Evolutionary conservation across 2,329 filamentous ascomycete genomes (phyloP).

Genomic region (Colletotrichum endophyticum): DNA sequence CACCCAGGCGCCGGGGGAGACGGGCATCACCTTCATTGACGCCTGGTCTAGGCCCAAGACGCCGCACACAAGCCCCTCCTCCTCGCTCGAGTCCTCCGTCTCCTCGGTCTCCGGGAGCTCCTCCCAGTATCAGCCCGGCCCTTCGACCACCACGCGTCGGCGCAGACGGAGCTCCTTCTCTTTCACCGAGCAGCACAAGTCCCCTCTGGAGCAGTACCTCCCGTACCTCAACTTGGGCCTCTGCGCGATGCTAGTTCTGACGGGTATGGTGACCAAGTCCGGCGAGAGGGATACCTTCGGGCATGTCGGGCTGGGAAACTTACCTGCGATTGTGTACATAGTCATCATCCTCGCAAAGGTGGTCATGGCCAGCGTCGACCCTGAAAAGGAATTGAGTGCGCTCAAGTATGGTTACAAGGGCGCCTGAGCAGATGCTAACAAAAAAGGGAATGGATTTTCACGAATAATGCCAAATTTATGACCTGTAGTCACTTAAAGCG

Average conservation of each 20-base stretch:
- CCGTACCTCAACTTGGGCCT: slow-evolving; percentile 65
- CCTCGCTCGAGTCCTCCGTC: background rate
- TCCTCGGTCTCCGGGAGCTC: slow-evolving; percentile 10
- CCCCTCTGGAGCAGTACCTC: slow-evolving; percentile 62
- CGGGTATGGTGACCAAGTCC: slow-evolving; percentile 40
- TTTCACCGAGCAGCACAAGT: slow-evolving; percentile 23
- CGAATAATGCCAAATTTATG: slow-evolving; percentile 12
- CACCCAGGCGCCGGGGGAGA: slow-evolving; percentile 57
- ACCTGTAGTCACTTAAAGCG: background rate
- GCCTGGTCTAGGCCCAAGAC: slow-evolving; percentile 36
- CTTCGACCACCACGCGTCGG: background rate
- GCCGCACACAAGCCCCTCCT: slow-evolving; percentile 19
- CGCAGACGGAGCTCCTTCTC: slow-evolving; percentile 23
- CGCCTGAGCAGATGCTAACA: slow-evolving; percentile 45
- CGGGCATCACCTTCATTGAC: slow-evolving; percentile 58
- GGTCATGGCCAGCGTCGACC: slow-evolving; percentile 72
- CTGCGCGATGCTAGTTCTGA: slow-evolving; percentile 54
- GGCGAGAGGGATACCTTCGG: slow-evolving; percentile 33
- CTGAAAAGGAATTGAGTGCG: slow-evolving; percentile 65
- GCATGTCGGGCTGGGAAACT: slow-evolving; percentile 49
- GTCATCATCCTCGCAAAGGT: slow-evolving; percentile 67
- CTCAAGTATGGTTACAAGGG: slow-evolving; percentile 73
- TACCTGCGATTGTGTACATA: slow-evolving; percentile 64
- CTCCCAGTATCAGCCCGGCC: background rate
- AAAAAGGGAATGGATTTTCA: background rate